A percentile compares a stretch with the other conserved stretches of the same genome.
phyloP scores from a whole-genome alignment of 495 filamentous ascomycete genomes.

The Staphylotrichum tortipilum region DNA sequence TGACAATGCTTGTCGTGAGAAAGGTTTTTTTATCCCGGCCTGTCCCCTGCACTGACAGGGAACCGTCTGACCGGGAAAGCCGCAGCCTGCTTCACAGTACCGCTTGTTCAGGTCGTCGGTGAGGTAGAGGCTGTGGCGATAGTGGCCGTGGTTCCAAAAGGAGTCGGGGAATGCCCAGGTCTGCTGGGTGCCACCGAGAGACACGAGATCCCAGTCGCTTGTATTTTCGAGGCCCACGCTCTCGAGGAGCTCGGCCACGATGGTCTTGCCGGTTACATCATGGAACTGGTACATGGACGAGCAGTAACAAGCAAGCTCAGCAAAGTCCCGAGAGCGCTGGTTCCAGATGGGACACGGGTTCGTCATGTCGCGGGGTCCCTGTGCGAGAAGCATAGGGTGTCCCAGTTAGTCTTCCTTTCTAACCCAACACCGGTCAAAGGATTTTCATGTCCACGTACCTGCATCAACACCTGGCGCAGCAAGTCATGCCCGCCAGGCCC shows the following conservation, averaged over 20 bases:
- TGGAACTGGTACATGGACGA: neutral
- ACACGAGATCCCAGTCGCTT: neutral
- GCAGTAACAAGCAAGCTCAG: neutral
- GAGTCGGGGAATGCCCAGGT: neutral
- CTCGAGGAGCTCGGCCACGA: neutral
- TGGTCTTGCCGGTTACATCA: neutral
- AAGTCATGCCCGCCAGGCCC: no score
- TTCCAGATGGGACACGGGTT: neutral
- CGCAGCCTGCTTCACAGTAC: neutral
- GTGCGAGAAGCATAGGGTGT: no score
- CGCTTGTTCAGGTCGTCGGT: constrained; percentile 1
- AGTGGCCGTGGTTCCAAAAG: neutral
- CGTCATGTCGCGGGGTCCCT: neutral
- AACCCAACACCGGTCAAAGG: no score
- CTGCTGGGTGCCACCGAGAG: neutral
- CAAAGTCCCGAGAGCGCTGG: neutral
- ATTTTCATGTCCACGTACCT: no score
- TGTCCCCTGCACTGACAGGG: neutral
- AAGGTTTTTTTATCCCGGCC: no score
- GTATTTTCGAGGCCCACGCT: neutral
- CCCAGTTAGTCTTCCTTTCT: no score
- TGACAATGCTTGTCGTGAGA: neutral
- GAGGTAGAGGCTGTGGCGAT: neutral
- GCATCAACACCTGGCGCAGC: no score
- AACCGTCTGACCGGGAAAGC: neutral